A percentile compares a stretch with the other conserved stretches of the same genome.
These are phyloP conservation scores for Sugiyamaella paludigena DNA, from an alignment of 1,139 yeast genomes.

Conservation along the genomic window DNA sequence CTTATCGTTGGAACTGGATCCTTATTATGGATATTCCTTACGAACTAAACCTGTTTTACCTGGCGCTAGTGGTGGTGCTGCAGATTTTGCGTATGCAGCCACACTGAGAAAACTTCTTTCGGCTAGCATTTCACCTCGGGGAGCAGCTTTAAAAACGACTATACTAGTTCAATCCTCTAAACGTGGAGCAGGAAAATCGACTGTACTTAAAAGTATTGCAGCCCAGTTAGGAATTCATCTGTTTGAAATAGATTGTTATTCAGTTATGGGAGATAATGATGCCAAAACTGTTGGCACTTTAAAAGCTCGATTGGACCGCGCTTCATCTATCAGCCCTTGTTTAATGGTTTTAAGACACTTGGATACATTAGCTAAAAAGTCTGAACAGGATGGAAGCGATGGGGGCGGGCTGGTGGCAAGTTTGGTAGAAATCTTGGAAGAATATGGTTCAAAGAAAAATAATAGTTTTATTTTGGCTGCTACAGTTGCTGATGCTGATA, in stretches of 20 bases:
- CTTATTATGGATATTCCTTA: constrained; percentile 33
- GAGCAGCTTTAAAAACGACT: constrained; percentile 52
- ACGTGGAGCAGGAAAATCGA: constrained; percentile 77
- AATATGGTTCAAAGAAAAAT: constrained; percentile 40
- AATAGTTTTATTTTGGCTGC: constrained; percentile 55
- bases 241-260: constrained; percentile 66
- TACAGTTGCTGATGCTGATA: constrained; percentile 71
- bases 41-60: background rate
- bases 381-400: constrained; percentile 61
- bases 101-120: constrained; percentile 41
- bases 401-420: constrained; percentile 58
- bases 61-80: constrained; percentile 3
- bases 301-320: constrained; percentile 71
- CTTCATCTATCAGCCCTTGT: constrained; percentile 45
- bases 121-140: constrained; percentile 39
- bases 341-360: constrained; percentile 67
- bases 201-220: constrained; percentile 56
- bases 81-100: constrained; percentile 49
- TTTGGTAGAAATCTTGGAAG: constrained; percentile 57
- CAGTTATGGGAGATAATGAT: constrained; percentile 57
- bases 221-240: constrained; percentile 64
- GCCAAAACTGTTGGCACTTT: constrained; percentile 75
- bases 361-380: constrained; percentile 66
- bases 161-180: constrained; percentile 66
- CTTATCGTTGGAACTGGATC: constrained; percentile 40